Percentiles rank a stretch among this genome's conserved stretches.
These are phyloP conservation scores for Leptographium wingfieldii DNA, from an alignment of 2,329 filamentous ascomycete species.

Conservation along the genomic window DNA sequence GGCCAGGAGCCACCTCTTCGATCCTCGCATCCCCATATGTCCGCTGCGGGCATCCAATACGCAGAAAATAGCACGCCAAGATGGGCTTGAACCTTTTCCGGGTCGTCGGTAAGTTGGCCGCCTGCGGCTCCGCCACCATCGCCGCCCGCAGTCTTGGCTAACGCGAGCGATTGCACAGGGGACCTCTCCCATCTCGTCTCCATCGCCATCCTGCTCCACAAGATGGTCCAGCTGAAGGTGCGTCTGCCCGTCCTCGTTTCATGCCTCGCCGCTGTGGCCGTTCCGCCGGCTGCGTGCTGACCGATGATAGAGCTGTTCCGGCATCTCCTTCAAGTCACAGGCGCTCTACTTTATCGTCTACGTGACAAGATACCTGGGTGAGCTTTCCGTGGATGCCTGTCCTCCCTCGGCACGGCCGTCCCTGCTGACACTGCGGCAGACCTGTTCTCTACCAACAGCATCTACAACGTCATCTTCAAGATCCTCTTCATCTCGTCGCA, in stretches of 20 bases:
- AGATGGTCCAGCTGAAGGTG: constrained; percentile 90
- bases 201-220: constrained; percentile 88
- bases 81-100: constrained; percentile 48
- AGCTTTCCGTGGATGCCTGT: constrained; percentile 5
- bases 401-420: not conserved
- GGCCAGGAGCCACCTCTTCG: not conserved
- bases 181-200: constrained; percentile 93
- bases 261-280: not conserved
- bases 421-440: constrained; percentile 35
- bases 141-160: not conserved
- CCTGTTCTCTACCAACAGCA: constrained; percentile 69
- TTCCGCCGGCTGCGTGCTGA: constrained; percentile 3
- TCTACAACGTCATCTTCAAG: constrained; percentile 94
- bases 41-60: not conserved
- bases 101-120: constrained; percentile 31
- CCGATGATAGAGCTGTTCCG: constrained; percentile 70
- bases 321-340: constrained; percentile 98
- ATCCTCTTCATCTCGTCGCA: constrained; percentile 85
- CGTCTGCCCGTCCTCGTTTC: constrained; percentile 18
- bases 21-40: not conserved
- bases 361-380: constrained; percentile 80
- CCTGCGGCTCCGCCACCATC: not conserved
- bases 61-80: constrained; percentile 11
- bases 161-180: constrained; percentile 34
- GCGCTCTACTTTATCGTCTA: constrained; percentile 91